Conservation (phyloP, 2,329 filamentous ascomycete species). For the Aspergillus clavatus region DNA sequence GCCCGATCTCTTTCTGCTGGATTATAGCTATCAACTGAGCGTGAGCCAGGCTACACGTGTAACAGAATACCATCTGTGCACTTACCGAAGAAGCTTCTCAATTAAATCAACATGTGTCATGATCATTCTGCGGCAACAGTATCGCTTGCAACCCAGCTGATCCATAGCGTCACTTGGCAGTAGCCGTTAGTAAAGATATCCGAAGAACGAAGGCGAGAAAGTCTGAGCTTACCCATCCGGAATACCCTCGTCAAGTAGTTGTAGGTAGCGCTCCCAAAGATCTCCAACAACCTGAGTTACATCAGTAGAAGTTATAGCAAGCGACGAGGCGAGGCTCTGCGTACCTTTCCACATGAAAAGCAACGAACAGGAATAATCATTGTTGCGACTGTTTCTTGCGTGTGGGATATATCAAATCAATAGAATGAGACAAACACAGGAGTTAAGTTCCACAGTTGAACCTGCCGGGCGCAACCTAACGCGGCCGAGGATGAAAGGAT, state of each 20-base stretch:
- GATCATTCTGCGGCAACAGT: constrained; percentile 98
- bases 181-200: constrained; percentile 9
- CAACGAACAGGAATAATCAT: constrained; percentile 99
- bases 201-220: neutral
- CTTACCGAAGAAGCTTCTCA: constrained; percentile 92
- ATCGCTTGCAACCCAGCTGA: constrained; percentile 84
- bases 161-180: constrained; percentile 83
- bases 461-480: too few relatives aligned
- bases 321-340: constrained; percentile 10
- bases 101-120: constrained; percentile 99
- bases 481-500: too few relatives aligned
- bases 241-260: constrained; percentile 73
- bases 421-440: constrained; percentile 1
- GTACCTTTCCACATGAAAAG: constrained; percentile 98
- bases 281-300: constrained; percentile 78
- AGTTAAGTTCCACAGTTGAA: too few relatives aligned
- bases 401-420: neutral
- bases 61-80: constrained; percentile 4
- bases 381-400: constrained; percentile 2
- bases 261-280: constrained; percentile 93
- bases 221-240: constrained; percentile 62
- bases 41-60: constrained; percentile 1
- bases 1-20: constrained; percentile 33
- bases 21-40: constrained; percentile 22
- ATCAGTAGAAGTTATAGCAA: constrained; percentile 7